phyloP scores from a whole-genome alignment of 1,284 basidiomycete species.

The Tremellales sp. region DNA sequence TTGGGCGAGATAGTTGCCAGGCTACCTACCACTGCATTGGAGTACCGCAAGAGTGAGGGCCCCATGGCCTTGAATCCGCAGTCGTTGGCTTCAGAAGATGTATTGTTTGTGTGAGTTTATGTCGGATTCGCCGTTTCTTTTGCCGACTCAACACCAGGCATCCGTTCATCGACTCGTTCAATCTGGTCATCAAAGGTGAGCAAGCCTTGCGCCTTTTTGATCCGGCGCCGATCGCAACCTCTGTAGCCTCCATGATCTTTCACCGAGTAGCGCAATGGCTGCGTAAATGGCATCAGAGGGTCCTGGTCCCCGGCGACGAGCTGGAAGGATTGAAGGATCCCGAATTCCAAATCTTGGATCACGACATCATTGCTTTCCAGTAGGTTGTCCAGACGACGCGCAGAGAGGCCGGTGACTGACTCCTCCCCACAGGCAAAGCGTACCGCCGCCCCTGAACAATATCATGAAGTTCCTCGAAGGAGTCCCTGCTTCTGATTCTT shows the following conservation, averaged over 20 bases:
- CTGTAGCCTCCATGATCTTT: conserved; percentile 25
- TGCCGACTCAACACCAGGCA: conserved; percentile 22
- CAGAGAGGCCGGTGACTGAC: too few species aligned
- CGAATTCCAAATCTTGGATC: conserved; percentile 21
- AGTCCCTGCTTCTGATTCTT: conserved; percentile 20
- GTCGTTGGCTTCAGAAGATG: too few species aligned
- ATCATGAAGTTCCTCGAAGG: too few species aligned
- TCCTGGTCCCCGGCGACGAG: conserved; percentile 26
- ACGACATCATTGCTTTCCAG: conserved; percentile 37
- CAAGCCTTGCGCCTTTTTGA: too few species aligned
- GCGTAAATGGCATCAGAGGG: conserved; percentile 37
- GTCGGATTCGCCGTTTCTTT: too few species aligned
- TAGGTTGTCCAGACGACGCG: conserved; percentile 11
- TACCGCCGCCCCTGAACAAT: conserved; percentile 29
- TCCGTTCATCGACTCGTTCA: conserved; percentile 36
- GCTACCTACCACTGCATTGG: conserved; percentile 27
- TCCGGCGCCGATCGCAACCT: too few species aligned
- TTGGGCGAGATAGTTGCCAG: conserved; percentile 22
- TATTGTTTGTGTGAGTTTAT: conserved; percentile 23
- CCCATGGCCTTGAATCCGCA: too few species aligned
- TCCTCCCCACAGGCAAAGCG: conserved; percentile 11
- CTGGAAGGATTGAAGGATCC: conserved; percentile 18
- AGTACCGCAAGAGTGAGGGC: conserved; percentile 24
- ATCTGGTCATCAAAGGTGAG: conserved; percentile 37
- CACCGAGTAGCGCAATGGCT: conserved; percentile 25